phyloP scores from a whole-genome alignment of 164 flowering plant genomes.

The Macadamia integrifolia region DNA sequence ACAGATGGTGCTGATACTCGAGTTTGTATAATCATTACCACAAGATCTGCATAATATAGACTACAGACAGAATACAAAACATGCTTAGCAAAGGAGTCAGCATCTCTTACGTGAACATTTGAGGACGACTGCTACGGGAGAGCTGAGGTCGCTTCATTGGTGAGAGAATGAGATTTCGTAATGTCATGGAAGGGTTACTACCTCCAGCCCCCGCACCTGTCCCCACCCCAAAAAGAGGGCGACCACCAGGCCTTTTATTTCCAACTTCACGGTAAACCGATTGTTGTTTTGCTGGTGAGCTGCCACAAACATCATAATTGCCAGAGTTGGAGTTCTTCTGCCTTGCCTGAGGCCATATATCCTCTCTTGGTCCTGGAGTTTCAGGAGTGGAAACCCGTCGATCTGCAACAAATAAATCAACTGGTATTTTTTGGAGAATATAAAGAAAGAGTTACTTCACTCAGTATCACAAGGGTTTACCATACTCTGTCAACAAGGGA shows the following conservation, averaged over 20 bases:
- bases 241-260: conserved; percentile 46
- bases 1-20: too few relatives aligned
- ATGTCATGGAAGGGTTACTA: conserved; percentile 67
- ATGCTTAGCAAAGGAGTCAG: not conserved
- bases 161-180: conserved; percentile 83
- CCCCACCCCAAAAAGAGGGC: conserved; percentile 31
- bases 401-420: conserved; percentile 82
- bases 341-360: conserved; percentile 72
- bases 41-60: not conserved
- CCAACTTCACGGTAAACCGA: conserved; percentile 38
- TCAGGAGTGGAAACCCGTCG: conserved; percentile 72
- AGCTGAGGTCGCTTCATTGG: conserved; percentile 92
- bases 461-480: conserved; percentile 6
- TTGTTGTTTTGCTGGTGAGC: conserved; percentile 62
- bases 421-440: conserved; percentile 43
- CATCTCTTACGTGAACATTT: conserved; percentile 67
- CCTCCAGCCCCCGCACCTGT: conserved; percentile 20
- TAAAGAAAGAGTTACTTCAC: conserved; percentile 12
- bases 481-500: not conserved
- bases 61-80: not conserved
- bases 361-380: conserved; percentile 96
- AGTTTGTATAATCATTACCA: not conserved
- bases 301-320: conserved; percentile 56
- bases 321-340: conserved; percentile 73
- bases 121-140: conserved; percentile 59